A percentile compares a stretch with the other conserved stretches of the same genome.
Evolutionary conservation across 1,284 basidiomycete species (phyloP).

Genomic region (Spongiforma sp.): DNA sequence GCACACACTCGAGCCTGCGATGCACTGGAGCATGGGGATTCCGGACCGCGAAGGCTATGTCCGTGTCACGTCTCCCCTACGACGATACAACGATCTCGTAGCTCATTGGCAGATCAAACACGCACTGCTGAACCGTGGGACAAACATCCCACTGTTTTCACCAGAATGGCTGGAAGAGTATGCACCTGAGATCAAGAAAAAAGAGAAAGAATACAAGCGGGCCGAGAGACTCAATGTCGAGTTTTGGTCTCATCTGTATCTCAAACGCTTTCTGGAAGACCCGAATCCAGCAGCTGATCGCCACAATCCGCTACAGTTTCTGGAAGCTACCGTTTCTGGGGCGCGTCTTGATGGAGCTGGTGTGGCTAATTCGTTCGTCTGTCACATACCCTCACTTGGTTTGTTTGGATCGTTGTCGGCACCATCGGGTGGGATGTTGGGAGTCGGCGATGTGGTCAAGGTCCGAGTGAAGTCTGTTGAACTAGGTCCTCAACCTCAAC

Average conservation of each 20-base stretch:
- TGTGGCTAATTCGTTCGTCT: constrained; percentile 18
- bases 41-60: constrained; percentile 76
- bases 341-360: constrained; percentile 17
- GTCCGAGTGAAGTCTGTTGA: constrained; percentile 29
- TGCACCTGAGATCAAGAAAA: constrained; percentile 34
- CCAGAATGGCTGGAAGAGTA: constrained; percentile 48
- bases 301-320: constrained; percentile 27
- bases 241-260: constrained; percentile 50
- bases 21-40: constrained; percentile 79
- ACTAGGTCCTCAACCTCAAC: constrained; percentile 28
- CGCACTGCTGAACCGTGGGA: constrained; percentile 56
- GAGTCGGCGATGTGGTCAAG: constrained; percentile 29
- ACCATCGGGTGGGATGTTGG: constrained; percentile 11
- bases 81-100: constrained; percentile 86
- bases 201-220: constrained; percentile 36
- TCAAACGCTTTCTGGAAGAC: constrained; percentile 39
- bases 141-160: constrained; percentile 45
- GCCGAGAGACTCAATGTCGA: constrained; percentile 40
- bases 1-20: constrained; percentile 58
- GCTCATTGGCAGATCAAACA: constrained; percentile 96
- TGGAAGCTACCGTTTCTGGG: constrained; percentile 31
- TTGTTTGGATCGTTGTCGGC: constrained; percentile 23
- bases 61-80: constrained; percentile 88
- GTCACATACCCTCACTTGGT: constrained; percentile 34
- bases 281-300: constrained; percentile 24